Base-by-base conservation (phyloP, 1,284 basidiomycete species). In the Exsudoporus floridanus region DNA sequence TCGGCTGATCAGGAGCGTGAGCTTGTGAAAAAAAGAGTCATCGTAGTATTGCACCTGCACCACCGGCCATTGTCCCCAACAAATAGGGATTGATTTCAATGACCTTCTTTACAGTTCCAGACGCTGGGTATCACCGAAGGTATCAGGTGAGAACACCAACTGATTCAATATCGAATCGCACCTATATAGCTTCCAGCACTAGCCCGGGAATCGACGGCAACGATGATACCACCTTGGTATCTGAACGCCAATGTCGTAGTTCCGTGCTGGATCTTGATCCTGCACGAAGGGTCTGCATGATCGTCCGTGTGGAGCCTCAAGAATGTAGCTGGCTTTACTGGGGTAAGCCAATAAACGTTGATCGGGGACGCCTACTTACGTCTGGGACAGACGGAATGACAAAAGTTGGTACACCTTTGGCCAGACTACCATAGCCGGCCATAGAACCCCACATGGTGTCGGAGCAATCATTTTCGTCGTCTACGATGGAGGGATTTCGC, bases 21-120 rank as follows among this genome's bases (percentile, higher is more conserved):
- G 37, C 53, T 19, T 23, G 52, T 50, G 30, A 14, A 44, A 53
- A 56, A 40, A 35, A 54, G 48, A 59, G 41, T 27, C 9, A 34
- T 35, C 18, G 18, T 6, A 18, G 7, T 21, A 25, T 74, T 80
- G 42, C 64, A 92, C 94, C 94, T 59, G 96, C 96, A 74, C 95
- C 96, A 75, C 96, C 97, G 56, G 96, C 96, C 96, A 99, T 99
- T 1, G 96, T 99, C 55, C 97, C 97, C 30, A 99, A 82, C 49
- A 99, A 76, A 77, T 97, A 99, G 42, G 94, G 94, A 77, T 99
- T 99, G 75, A 99, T 99, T 78, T 99, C 97, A 65, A 99, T 99
- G 58, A 99, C 96, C 79, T 98, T 98, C 81, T 95, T 97, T 57
- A 98, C 92, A 16, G 94, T 98, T 49, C 94, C 94, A 28, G 87